Evolutionary conservation across 352 stramenopile genomes (phyloP).

Genomic region (Pythium angustatum): DNA sequence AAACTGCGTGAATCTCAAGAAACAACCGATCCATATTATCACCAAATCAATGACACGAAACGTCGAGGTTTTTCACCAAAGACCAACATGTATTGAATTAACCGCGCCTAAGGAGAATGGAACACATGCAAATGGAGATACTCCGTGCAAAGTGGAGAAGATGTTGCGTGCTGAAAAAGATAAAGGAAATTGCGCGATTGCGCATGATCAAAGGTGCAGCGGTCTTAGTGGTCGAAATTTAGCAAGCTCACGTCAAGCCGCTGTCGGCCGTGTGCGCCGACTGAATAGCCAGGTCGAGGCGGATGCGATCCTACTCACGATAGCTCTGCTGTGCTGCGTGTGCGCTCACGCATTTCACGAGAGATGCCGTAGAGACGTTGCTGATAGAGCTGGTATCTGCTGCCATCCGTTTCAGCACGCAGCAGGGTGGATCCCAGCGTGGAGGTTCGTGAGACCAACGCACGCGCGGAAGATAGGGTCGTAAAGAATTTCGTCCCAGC

Average conservation of each 20-base stretch:
- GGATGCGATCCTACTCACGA: slow-evolving; percentile 2
- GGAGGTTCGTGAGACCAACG: slow-evolving; percentile 15
- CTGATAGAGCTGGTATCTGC: slow-evolving; percentile 6
- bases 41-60: background rate
- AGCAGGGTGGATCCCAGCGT: background rate
- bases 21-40: background rate
- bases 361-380: slow-evolving; percentile 3
- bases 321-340: background rate
- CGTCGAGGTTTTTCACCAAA: background rate
- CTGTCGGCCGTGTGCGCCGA: slow-evolving; percentile 1
- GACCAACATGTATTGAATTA: slow-evolving; percentile 3
- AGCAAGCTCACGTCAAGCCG: slow-evolving; percentile 3
- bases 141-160: background rate
- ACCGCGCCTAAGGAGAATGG: background rate
- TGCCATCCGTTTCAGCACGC: slow-evolving; percentile 2
- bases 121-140: background rate
- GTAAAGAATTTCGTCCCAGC: background rate
- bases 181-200: background rate
- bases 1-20: background rate
- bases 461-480: slow-evolving; percentile 9
- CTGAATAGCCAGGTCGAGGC: background rate
- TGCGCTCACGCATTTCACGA: slow-evolving; percentile 4
- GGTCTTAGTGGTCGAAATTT: background rate
- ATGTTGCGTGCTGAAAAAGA: background rate
- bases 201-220: background rate